A percentile compares a stretch with the other conserved stretches of the same genome.
phyloP scores from a whole-genome alignment of 495 filamentous ascomycete species.

The Penicillium alfredii region DNA sequence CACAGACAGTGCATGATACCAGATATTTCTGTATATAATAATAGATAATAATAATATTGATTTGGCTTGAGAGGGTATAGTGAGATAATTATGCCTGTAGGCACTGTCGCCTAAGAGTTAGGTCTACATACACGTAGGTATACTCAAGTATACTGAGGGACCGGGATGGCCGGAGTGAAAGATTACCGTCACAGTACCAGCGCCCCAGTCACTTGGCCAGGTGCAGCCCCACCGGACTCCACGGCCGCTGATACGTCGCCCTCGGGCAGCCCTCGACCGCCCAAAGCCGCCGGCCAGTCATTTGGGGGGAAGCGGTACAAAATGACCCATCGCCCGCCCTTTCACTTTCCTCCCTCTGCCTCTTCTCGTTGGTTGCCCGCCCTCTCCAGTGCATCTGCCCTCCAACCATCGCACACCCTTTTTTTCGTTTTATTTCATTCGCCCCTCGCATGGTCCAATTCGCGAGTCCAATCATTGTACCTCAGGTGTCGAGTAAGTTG shows the following conservation, averaged over 20 bases:
- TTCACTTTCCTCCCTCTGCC: conserved; percentile 40
- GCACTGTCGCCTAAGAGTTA: too few species aligned
- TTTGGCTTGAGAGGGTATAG: too few species aligned
- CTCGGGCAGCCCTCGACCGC: neutral
- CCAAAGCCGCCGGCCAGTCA: conserved; percentile 5
- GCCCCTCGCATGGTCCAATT: conserved; percentile 6
- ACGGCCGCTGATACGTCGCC: conserved; percentile 10
- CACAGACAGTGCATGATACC: too few species aligned
- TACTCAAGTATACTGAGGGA: too few species aligned
- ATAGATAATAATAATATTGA: too few species aligned
- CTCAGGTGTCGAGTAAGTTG: conserved; percentile 6
- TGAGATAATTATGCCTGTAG: too few species aligned
- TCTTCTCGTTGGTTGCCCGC: conserved; percentile 44
- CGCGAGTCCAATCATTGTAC: conserved; percentile 12
- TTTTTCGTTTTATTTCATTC: conserved; percentile 15
- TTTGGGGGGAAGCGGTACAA: conserved; percentile 27
- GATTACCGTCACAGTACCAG: conserved; percentile 2
- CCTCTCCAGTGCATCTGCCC: conserved; percentile 21
- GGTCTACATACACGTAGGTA: too few species aligned
- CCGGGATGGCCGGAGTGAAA: conserved; percentile 7
- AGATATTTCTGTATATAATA: too few species aligned
- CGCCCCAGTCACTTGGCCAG: too few species aligned
- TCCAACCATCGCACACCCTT: conserved; percentile 29
- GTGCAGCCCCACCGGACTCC: neutral
- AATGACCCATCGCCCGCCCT: conserved; percentile 46